Conservation (phyloP, 768 basidiomycete genomes). For the Nevesoporus exiguus region DNA sequence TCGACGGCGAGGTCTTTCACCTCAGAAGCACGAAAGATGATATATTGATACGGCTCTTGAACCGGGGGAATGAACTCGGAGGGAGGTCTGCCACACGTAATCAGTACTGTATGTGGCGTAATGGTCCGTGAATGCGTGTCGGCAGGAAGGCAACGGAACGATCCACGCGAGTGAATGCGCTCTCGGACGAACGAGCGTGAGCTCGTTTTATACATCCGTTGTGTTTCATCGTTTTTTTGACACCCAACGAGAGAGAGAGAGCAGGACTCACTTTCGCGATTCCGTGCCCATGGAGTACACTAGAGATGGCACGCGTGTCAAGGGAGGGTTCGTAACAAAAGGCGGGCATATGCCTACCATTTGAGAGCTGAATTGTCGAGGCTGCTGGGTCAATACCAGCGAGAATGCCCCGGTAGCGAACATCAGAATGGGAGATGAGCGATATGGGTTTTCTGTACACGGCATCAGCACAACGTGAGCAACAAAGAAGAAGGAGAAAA, state of each 20-base stretch:
- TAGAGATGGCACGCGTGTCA: conserved; percentile 10
- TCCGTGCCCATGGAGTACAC: conserved; percentile 92
- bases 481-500: too few species aligned
- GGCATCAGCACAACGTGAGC: conserved; percentile 10
- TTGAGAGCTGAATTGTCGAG: conserved; percentile 84
- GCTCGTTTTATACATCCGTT: conserved; percentile 43
- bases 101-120: conserved; percentile 21
- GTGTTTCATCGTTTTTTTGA: conserved; percentile 34
- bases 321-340: not conserved
- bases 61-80: conserved; percentile 80
- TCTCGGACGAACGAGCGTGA: conserved; percentile 36
- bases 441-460: conserved; percentile 77
- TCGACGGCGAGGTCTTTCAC: conserved; percentile 89
- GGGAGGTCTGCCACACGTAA: conserved; percentile 49
- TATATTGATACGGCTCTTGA: conserved; percentile 81
- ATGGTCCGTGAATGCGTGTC: conserved; percentile 23
- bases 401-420: conserved; percentile 84
- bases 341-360: conserved; percentile 47
- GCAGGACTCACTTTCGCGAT: conserved; percentile 59
- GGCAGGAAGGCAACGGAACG: conserved; percentile 66
- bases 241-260: not conserved
- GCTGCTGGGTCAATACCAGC: conserved; percentile 83
- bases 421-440: conserved; percentile 87
- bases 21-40: conserved; percentile 88
- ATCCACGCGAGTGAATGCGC: conserved; percentile 53